Base-by-base conservation (phyloP, 2,329 filamentous ascomycete genomes). In the Periconia sp. region DNA sequence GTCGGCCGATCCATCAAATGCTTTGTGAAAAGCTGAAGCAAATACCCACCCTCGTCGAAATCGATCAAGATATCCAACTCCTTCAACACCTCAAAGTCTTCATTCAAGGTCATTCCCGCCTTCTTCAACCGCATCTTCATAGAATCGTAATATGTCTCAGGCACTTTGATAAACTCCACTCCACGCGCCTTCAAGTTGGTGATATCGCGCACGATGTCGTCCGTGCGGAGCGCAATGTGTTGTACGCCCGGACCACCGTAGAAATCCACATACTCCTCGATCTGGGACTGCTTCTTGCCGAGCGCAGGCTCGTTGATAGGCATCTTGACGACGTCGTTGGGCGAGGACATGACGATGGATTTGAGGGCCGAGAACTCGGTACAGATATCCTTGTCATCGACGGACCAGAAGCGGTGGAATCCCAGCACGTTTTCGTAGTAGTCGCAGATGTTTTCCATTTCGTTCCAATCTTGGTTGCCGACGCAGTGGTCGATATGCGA, bases 331-430 rank as follows among this genome's bases (percentile, higher is more conserved):
- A 89, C 74, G 53, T 93, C 89, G 78, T 92, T 91, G 55, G 86
- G 85, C 5, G 87, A 91, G 41, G 89, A 85, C 92, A 97, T 96
- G 70, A 97, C 93, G 67, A 97, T 87, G 68, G 85, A 90, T 76
- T 88, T 91, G 45, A 97, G 82, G 10, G 93, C 92, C 1, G 88
- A 92, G 82, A 91, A 97, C 71, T 96, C 92, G 61, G 90, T 96
- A 82, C 86, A 91, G 77, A 97, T 95, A 72, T 95, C 86, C 63
- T 85, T 89, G 80, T 97, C 93, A 74, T 97, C 93, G 54, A 97
- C 92, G 50, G 87, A 91, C 93, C 93, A 97, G 86, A 97, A 97
- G 62, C 92, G 90, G 79, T 96, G 92, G 84, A 97, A 97, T 50
- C 88, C 89, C 27, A 97, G 88, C 58, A 88, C 90, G 58, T 87